Base-by-base conservation (phyloP, 2,329 filamentous ascomycete genomes). In the Fusarium chlamydosporum region DNA sequence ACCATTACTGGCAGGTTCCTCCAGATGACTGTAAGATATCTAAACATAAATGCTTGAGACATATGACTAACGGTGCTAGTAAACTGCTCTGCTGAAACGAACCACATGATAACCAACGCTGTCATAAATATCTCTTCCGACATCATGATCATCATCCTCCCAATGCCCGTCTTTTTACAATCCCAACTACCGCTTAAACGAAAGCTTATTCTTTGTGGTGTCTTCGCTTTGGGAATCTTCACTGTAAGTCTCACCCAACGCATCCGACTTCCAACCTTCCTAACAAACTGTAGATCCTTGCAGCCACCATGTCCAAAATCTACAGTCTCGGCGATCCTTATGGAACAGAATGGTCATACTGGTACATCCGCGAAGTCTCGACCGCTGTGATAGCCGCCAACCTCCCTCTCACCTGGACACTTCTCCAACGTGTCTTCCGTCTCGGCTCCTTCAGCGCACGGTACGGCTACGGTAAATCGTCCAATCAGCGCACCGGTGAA, bases 101-200 rank as follows among this genome's bases (percentile, higher is more conserved):
- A 87, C 63, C 88, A 88, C 65, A 80, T 87, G 34, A 87, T 88
- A 37, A 83, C 84, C 4, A 87, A 89, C 61, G 83, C 84, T 1
- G 79, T 82, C 3, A 82, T 89, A 72, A 89, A 90, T 68, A 83
- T 89, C 48, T 82, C 84, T 4, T 86, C 85, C 6, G 88, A 89
- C 65, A 46, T 88, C 3, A 80, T 86, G 77, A 88, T 89, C 72
- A 82, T 89, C 13, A 72, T 80, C 6, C 82, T 89, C 27, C 86
- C 86, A 1, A 79, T 89, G 62, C 86, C 86, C 1, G 67, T 84
- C 8, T 78, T 89, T 31, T 56, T 84, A 4, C 79, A 80, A 26
- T 81, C 87, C 1, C 81, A 83, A 29, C 78, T 89, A 2, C 78
- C 81, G 2, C 54, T 79, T 0, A 83, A 82, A 65, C 80, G 86